Evolutionary conservation across 305 asterid genomes (phyloP).

Genomic region (Fraxinus nigra): DNA sequence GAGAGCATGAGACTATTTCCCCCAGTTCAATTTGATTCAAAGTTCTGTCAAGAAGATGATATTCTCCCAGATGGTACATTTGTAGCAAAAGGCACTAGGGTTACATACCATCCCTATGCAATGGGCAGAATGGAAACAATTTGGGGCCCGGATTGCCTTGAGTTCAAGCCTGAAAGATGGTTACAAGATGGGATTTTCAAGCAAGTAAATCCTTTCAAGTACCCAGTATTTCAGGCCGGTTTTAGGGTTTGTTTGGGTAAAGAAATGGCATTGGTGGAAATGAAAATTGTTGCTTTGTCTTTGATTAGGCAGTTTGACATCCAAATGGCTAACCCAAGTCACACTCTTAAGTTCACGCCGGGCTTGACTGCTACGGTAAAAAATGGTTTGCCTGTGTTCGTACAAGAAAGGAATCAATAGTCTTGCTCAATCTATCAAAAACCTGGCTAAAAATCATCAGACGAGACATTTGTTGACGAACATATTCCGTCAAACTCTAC

Average conservation of each 20-base stretch:
- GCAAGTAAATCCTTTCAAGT: conserved; percentile 48
- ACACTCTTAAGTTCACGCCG: conserved; percentile 40
- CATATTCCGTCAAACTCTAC: neutral
- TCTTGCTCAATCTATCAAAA: neutral
- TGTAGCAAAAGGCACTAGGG: conserved; percentile 51
- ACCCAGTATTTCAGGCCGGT: conserved; percentile 81
- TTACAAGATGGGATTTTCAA: conserved; percentile 39
- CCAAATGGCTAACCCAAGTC: conserved; percentile 18
- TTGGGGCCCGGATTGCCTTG: conserved; percentile 55
- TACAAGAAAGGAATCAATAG: conserved; percentile 25
- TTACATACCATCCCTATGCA: conserved; percentile 72
- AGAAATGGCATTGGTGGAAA: conserved; percentile 70
- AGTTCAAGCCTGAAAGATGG: conserved; percentile 69
- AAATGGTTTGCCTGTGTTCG: conserved; percentile 50
- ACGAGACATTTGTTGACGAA: neutral
- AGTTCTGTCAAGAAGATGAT: conserved; percentile 48
- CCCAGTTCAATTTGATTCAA: conserved; percentile 71
- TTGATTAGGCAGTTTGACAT: conserved; percentile 50
- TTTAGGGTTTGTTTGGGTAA: conserved; percentile 72
- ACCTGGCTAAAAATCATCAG: neutral
- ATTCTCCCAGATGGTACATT: conserved; percentile 55
- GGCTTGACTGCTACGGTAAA: conserved; percentile 50
- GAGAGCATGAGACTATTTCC: conserved; percentile 71
- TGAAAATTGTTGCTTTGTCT: conserved; percentile 59
- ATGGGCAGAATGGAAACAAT: conserved; percentile 73